Conservation (phyloP, 257 asterid species). For the Nicotiana tomentosiformis region DNA sequence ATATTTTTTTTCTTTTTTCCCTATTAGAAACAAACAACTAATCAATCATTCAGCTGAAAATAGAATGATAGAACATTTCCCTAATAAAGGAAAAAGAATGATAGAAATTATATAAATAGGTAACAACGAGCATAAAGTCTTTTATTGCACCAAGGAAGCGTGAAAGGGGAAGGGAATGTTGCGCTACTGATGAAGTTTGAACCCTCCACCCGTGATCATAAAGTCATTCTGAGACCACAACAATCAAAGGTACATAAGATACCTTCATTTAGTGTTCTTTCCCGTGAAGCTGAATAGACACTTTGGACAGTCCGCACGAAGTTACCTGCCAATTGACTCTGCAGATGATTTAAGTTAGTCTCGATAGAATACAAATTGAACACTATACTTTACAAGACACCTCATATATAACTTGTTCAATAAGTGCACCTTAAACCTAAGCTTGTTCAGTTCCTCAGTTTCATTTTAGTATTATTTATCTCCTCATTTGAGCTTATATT, state of each 20-base stretch:
- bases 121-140: not conserved
- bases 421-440: not conserved
- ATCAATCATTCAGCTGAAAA: not conserved
- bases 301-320: slow-evolving; percentile 41
- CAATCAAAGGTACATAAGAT: not conserved
- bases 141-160: not conserved
- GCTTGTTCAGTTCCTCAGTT: not conserved
- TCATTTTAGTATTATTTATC: not conserved
- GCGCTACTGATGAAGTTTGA: not conserved
- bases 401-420: not conserved
- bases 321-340: slow-evolving; percentile 65
- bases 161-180: not conserved
- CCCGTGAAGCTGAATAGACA: slow-evolving; percentile 42
- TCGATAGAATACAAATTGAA: not conserved
- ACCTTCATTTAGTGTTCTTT: slow-evolving; percentile 57
- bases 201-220: not conserved
- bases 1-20: not conserved
- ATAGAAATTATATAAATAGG: not conserved
- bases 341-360: slow-evolving; percentile 22
- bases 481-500: not conserved
- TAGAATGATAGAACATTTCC: not conserved
- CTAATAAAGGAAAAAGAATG: not conserved
- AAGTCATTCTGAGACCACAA: not conserved
- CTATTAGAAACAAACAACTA: not conserved
- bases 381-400: not conserved